A percentile compares a stretch with the other conserved stretches of the same genome.
phyloP scores from a whole-genome alignment of 805 yeast genomes.

The Debaryomyces hansenii region DNA sequence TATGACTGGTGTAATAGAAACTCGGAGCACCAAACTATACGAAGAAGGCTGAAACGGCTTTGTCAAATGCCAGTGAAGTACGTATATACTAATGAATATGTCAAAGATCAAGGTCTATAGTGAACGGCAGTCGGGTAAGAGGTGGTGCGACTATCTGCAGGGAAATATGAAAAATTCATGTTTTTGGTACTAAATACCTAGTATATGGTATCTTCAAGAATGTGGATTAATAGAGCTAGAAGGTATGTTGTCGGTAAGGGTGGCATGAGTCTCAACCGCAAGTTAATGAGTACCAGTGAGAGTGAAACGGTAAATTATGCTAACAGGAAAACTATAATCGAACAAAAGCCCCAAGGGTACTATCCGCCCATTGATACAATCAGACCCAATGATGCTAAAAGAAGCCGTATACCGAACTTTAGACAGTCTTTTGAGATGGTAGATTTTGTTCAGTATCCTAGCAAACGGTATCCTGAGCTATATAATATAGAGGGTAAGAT shows the following conservation, averaged over 20 bases:
- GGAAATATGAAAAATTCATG: background rate
- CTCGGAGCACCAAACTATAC: no score
- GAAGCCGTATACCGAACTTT: slow-evolving; percentile 9
- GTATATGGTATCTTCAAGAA: background rate
- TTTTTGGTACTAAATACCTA: no score
- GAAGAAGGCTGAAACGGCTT: no score
- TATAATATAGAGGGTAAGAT: slow-evolving; percentile 55
- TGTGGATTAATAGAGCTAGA: background rate
- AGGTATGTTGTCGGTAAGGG: background rate
- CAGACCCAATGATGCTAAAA: slow-evolving; percentile 3
- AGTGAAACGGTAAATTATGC: slow-evolving; percentile 5
- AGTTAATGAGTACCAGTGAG: background rate
- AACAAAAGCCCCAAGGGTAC: slow-evolving; percentile 1
- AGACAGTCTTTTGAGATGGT: slow-evolving; percentile 4
- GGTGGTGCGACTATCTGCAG: background rate
- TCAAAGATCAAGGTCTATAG: no score
- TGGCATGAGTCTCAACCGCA: background rate
- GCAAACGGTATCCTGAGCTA: slow-evolving; percentile 5
- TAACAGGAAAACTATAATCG: slow-evolving; percentile 6
- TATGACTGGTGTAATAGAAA: no score
- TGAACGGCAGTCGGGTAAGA: no score
- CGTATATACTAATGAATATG: no score
- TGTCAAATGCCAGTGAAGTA: no score
- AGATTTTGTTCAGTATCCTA: slow-evolving; percentile 9
- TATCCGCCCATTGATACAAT: slow-evolving; percentile 11